Base-by-base conservation (phyloP, 2,329 filamentous ascomycete genomes). In the Pezicula neosporulosa region DNA sequence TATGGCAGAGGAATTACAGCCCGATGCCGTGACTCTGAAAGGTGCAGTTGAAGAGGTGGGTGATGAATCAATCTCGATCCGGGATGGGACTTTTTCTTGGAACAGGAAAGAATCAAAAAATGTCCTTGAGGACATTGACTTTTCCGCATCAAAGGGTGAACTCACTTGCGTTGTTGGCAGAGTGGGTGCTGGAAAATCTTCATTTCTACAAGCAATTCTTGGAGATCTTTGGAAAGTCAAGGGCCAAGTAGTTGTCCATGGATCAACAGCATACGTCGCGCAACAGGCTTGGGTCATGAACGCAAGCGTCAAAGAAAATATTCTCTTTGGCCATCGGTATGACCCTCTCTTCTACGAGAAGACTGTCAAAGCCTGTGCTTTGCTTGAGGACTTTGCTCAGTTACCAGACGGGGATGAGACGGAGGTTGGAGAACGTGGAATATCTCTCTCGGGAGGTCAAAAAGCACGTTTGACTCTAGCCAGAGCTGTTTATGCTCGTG, bases 271-370 rank as follows among this genome's bases (percentile, higher is more conserved):
- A 1, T 99, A 97, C 67, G 94, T 96, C 52, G 89, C 91, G 15
- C 95, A 99, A 68, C 85, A 89, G 63, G 77, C 91, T 18, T 99
- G 95, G 94, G 89, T 99, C 48, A 93, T 97, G 85, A 99, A 99
- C 66, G 94, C 94, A 8, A 96, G 89, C 28, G 92, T 99, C 51
- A 90, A 91, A 62, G 94, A 99, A 66, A 99, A 99, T 66, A 96
- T 99, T 60, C 78, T 97, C 4, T 99, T 99, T 65, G 94, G 94
- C 2, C 91, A 99, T 71, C 86, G 90, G 44, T 97, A 89, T 77
- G 93, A 99, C 69, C 86, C 92, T 5, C 81, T 86, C 28, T 99
- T 99, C 70, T 99, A 99, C 71, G 90, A 97, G 50, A 86, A 89
- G 64, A 97, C 93, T 0, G 78, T 99, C 47, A 86, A 90, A 66